These are phyloP conservation scores for Psidium guajava DNA, from an alignment of 345 rosid species.

Conservation along the genomic window DNA sequence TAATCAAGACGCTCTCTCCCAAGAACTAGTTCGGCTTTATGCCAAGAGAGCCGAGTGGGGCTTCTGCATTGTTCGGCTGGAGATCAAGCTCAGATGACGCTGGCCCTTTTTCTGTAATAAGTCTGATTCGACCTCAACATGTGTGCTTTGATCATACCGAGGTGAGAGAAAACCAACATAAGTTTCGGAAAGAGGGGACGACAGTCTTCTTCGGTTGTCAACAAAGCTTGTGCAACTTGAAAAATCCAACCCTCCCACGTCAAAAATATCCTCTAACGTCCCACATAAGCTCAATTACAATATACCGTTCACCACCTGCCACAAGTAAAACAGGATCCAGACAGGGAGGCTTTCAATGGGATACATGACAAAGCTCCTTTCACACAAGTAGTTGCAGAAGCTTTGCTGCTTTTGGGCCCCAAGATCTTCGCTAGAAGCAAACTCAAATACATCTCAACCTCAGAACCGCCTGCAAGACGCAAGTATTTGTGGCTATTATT, in stretches of 20 bases:
- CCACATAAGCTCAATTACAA: background rate
- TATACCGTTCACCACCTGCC: background rate
- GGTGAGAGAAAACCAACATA: background rate
- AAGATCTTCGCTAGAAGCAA: background rate
- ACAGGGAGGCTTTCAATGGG: background rate
- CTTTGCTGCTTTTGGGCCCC: background rate
- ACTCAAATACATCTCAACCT: background rate
- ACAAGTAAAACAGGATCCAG: background rate
- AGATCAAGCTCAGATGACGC: background rate
- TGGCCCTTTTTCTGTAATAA: background rate
- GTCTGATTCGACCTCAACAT: background rate
- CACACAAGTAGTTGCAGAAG: background rate
- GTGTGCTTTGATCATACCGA: background rate
- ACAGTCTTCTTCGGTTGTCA: background rate
- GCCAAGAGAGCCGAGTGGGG: background rate
- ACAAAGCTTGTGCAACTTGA: background rate
- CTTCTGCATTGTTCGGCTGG: background rate
- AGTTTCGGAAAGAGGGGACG: background rate
- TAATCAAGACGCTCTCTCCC: background rate
- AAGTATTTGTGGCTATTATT: background rate
- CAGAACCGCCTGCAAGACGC: background rate
- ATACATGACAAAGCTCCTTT: background rate
- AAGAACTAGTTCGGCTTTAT: background rate
- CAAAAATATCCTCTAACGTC: background rate
- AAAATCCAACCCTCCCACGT: background rate